These are phyloP conservation scores for Pleoardoris graminearum DNA, from an alignment of 2,329 filamentous ascomycete species.

Conservation along the genomic window DNA sequence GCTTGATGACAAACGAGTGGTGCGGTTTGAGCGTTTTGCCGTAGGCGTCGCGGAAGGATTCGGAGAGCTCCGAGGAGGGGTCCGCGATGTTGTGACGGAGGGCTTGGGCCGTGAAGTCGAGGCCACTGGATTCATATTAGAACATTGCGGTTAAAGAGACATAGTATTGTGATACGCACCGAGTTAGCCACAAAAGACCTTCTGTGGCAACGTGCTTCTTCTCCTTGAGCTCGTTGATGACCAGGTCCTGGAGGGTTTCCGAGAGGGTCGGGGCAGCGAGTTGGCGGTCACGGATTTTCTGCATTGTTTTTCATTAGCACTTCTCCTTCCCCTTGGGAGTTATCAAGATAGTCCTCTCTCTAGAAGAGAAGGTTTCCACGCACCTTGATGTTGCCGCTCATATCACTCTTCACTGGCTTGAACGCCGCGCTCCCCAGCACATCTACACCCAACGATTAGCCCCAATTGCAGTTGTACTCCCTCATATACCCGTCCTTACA, in stretches of 20 bases:
- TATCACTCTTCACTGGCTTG: slow-evolving; percentile 86
- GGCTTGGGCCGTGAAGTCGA: slow-evolving; percentile 89
- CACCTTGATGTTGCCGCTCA: slow-evolving; percentile 89
- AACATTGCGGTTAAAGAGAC: slow-evolving; percentile 11
- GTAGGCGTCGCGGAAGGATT: slow-evolving; percentile 87
- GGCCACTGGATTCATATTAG: slow-evolving; percentile 61
- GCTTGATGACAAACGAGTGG: slow-evolving; percentile 88
- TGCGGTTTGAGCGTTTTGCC: slow-evolving; percentile 84
- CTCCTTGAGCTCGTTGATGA: slow-evolving; percentile 81
- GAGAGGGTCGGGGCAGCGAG: slow-evolving; percentile 76
- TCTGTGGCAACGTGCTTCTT: slow-evolving; percentile 89
- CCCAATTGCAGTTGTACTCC: too few species aligned
- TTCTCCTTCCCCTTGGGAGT: neutral
- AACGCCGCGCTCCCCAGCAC: slow-evolving; percentile 73
- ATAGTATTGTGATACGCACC: slow-evolving; percentile 57
- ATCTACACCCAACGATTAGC: slow-evolving; percentile 47
- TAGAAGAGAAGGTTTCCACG: neutral
- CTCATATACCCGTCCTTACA: too few species aligned
- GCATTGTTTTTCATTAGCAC: slow-evolving; percentile 9
- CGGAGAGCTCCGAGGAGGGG: slow-evolving; percentile 72
- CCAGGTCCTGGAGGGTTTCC: slow-evolving; percentile 82
- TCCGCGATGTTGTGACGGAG: slow-evolving; percentile 76
- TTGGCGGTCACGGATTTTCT: slow-evolving; percentile 90
- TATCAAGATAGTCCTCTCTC: neutral
- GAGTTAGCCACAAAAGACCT: slow-evolving; percentile 86